Evolutionary conservation across 805 yeast genomes (phyloP), one percentile per base, ranked within the genome.

Genomic region (Metschnikowia rubicola): DNA sequence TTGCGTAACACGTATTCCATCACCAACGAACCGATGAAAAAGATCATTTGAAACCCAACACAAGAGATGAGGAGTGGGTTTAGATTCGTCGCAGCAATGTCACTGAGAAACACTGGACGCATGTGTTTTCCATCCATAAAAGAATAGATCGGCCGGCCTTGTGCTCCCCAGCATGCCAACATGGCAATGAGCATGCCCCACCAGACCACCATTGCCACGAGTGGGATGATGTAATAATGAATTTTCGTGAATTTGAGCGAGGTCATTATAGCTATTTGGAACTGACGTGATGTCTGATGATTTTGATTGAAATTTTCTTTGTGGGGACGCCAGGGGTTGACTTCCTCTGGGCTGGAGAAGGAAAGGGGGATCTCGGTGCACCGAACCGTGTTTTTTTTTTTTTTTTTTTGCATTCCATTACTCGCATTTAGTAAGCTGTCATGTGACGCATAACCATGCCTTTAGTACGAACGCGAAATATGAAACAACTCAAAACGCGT

Each of bases 121-220:
- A 21, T 57, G 53, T 74, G 80, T 3, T 66, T 50, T 0, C 47
- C 47, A 30, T 67, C 66, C 73, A 81, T 76, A 54, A 81, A 82
- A 46, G 71, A 61, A 60, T 87, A 86, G 9, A 77, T 70, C 0
- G 96, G 96, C 39, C 77, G 78, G 2, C 96, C 97, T 60, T 87
- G 88, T 4, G 72, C 76, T 2, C 85, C 79, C 97, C 97, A 91
- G 54, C 83, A 78, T 2, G 76, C 64, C 53, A 91, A 60, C 78
- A 92, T 69, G 4, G 96, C 88, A 4, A 85, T 82, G 10, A 91
- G 77, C 96, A 89, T 88, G 4, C 87, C 96, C 81, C 89, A 86
- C 97, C 97, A 91, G 12, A 81, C 83, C 2, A 82, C 65, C 43
- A 80, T 66, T 1, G 88, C 78, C 2, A 82, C 59, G 37, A 89